Conservation (phyloP, 2,329 filamentous ascomycete species). For the Phoma herbarum region DNA sequence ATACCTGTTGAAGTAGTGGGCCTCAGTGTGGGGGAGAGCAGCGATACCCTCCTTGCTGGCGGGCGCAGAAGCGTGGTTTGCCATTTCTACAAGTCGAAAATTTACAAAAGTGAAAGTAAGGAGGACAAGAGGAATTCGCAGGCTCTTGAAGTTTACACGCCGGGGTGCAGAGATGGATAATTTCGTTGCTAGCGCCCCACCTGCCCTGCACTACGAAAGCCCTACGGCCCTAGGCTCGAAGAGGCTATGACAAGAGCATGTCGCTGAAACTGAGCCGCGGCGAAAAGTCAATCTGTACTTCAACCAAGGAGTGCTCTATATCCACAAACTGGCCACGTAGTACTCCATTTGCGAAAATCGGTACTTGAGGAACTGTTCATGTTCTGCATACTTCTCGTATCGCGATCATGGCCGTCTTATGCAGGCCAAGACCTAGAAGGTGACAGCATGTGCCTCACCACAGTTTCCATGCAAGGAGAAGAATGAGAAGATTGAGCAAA, state of each 20-base stretch:
- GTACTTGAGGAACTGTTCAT: too few relatives aligned
- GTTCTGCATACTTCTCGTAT: too few relatives aligned
- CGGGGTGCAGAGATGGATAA: constrained; percentile 33
- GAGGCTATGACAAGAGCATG: constrained; percentile 17
- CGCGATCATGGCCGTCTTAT: too few relatives aligned
- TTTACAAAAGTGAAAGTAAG: constrained; percentile 16
- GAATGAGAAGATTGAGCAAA: background rate
- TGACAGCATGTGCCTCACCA: too few relatives aligned
- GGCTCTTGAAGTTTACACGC: constrained; percentile 19
- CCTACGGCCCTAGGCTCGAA: constrained; percentile 21
- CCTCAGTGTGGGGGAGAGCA: constrained; percentile 91
- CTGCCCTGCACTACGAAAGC: constrained; percentile 27
- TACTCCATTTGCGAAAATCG: too few relatives aligned
- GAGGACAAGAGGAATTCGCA: constrained; percentile 12
- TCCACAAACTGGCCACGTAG: background rate
- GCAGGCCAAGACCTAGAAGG: too few relatives aligned
- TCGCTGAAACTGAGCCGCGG: constrained; percentile 14
- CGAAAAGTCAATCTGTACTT: constrained; percentile 11
- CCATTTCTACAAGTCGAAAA: constrained; percentile 31
- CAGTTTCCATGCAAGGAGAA: background rate
- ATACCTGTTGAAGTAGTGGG: constrained; percentile 99
- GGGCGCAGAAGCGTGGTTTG: constrained; percentile 36
- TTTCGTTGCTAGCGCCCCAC: constrained; percentile 35
- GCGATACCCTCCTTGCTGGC: constrained; percentile 44
- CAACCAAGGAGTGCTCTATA: background rate